Evolutionary conservation across 192 early-diverging fungal species (phyloP), one percentile per base, ranked within the genome.

Genomic region (Mortierella claussenii): DNA sequence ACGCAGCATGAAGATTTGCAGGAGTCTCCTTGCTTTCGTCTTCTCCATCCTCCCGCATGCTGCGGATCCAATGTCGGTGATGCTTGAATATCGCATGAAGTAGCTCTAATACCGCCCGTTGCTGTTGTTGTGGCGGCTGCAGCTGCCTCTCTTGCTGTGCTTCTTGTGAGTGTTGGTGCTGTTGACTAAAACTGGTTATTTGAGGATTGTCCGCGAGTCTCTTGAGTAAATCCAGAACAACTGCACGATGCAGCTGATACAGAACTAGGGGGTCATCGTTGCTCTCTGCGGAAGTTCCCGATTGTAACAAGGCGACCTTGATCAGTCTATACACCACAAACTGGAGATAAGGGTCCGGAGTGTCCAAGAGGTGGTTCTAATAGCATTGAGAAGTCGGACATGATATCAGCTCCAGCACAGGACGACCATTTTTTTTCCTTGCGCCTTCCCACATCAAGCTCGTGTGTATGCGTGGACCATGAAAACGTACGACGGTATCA

Each of bases 71-170:
- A 60, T 76, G 52, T 23, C 71, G 55, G n/a, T 66, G 62, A 20
- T 75, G 48, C 34, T 75, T 75, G 20, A 75, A 31, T 1, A 75
- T 17, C 6, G 9, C 32, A 13, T 75, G 71, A 15, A 66, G 52
- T 17, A 60, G 49, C 21, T 75, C 62, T 26, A 75, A 23, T 21
- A 66, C 52, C 1, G 55, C 44, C 15, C 69, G 30, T 23, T 44
- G 37, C 44, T 56, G 33, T n/a, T 53, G 10, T 18, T 60, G 26
- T 27, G 31, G 34, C 47, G 49, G 21, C 26, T 43, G 18, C 6
- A 28, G 28, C 10, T n/a, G n/a, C n/a, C n/a, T n/a, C n/a, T n/a
- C n/a, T n/a, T n/a, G n/a, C n/a, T n/a, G n/a, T n/a, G 15, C 21
- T 1, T 34, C 48, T 33, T 5, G n/a, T 27, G 13, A 40, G 18